phyloP scores from a whole-genome alignment of 106 monocot genomes.

The Allium fistulosum region DNA sequence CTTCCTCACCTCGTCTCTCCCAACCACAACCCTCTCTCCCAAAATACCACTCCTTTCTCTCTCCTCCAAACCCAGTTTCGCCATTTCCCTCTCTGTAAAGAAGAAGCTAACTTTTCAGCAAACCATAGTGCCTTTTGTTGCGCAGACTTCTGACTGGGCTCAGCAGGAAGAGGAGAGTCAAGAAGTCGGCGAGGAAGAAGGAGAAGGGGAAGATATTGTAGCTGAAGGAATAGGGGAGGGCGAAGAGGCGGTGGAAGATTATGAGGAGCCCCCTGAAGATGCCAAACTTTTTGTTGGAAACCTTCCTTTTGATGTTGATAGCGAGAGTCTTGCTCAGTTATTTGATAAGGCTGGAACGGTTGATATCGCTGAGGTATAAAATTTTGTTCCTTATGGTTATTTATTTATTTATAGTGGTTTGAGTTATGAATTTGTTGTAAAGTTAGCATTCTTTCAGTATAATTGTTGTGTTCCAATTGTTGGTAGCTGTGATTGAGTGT shows the following conservation, averaged over 20 bases:
- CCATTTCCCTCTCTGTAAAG: slow-evolving; percentile 12
- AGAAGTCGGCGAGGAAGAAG: slow-evolving; percentile 4
- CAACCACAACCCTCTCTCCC: neutral
- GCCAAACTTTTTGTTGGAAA: slow-evolving; percentile 88
- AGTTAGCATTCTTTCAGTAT: too few relatives aligned
- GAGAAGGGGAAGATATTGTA: neutral
- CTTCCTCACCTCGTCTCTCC: neutral
- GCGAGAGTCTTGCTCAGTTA: slow-evolving; percentile 56
- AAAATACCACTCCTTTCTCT: neutral
- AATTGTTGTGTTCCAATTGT: neutral
- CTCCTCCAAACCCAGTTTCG: slow-evolving; percentile 1
- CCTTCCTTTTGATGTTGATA: slow-evolving; percentile 69
- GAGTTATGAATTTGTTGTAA: too few relatives aligned
- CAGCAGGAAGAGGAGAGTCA: slow-evolving; percentile 20
- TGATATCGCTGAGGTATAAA: slow-evolving; percentile 66
- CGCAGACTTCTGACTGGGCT: slow-evolving; percentile 41
- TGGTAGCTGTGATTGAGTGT: neutral
- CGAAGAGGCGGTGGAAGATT: slow-evolving; percentile 22
- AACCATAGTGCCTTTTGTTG: slow-evolving; percentile 25
- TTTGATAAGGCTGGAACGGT: slow-evolving; percentile 69
- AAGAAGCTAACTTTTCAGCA: slow-evolving; percentile 3
- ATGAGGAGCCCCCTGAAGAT: slow-evolving; percentile 69
- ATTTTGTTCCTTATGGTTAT: neutral
- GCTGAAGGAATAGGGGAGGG: slow-evolving; percentile 10
- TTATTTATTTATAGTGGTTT: neutral